Conservation (phyloP, 2,329 filamentous ascomycete species). For the Calonectria naviculata region DNA sequence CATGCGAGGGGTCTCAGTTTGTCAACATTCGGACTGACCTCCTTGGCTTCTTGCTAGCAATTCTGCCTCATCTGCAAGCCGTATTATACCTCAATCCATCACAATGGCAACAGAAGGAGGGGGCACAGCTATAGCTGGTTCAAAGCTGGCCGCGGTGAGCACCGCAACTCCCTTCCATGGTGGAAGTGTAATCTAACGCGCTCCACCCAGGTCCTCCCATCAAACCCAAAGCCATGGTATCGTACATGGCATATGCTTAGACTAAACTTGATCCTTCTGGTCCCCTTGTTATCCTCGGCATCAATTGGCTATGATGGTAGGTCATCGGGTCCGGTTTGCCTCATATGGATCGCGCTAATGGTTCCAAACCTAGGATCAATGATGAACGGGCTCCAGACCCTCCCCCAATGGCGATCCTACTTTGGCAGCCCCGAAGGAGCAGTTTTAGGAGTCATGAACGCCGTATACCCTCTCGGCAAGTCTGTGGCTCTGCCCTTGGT, state of each 20-base stretch:
- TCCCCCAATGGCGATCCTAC: slow-evolving; percentile 51
- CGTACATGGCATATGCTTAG: slow-evolving; percentile 51
- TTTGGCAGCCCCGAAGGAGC: slow-evolving; percentile 49
- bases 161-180: background rate
- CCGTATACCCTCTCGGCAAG: slow-evolving; percentile 50
- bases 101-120: background rate
- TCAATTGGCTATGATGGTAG: slow-evolving; percentile 55
- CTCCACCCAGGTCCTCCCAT: slow-evolving; percentile 46
- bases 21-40: background rate
- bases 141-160: slow-evolving; percentile 5
- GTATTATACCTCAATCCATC: background rate
- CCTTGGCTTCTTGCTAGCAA: background rate
- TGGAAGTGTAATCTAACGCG: background rate
- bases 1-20: background rate
- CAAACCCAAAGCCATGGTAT: slow-evolving; percentile 52
- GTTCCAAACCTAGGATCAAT: slow-evolving; percentile 42
- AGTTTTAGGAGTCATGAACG: slow-evolving; percentile 48
- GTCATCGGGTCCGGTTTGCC: background rate
- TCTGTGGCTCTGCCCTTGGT: slow-evolving; percentile 49
- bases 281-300: slow-evolving; percentile 53
- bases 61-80: background rate
- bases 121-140: background rate
- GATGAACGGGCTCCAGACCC: slow-evolving; percentile 56
- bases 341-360: background rate
- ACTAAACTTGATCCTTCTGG: slow-evolving; percentile 53